Conservation (phyloP, 2,329 filamentous ascomycete species). For the Rutstroemia sp. region DNA sequence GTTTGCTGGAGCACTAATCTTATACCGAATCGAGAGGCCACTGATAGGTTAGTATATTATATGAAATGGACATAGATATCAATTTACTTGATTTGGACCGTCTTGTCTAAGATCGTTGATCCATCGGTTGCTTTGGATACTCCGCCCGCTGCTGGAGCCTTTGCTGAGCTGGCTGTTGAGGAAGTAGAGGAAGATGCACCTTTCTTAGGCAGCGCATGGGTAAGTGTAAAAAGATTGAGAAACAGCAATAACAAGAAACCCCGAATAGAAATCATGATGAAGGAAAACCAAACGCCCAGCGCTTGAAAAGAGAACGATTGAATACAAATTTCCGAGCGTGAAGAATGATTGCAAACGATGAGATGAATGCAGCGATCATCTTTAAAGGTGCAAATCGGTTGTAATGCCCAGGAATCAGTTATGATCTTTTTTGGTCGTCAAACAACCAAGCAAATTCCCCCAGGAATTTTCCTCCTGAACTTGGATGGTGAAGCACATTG, state of each 20-base stretch:
- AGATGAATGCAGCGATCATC: not conserved
- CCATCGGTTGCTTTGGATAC: constrained; percentile 40
- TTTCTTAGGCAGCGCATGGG: constrained; percentile 20
- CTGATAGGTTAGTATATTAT: constrained; percentile 26
- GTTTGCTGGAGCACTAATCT: constrained; percentile 45
- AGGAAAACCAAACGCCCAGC: constrained; percentile 3
- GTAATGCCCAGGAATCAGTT: not conserved
- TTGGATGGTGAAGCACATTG: constrained; percentile 1
- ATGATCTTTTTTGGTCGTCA: not conserved
- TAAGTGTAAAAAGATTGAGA: constrained; percentile 5
- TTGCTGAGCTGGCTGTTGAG: not conserved
- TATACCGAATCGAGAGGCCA: constrained; percentile 47
- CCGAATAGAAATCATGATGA: constrained; percentile 7
- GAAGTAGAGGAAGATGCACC: constrained; percentile 7
- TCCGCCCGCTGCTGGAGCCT: constrained; percentile 9
- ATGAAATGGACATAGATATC: not conserved
- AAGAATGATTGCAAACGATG: not conserved
- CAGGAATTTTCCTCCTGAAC: not conserved
- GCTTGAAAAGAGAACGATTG: not conserved
- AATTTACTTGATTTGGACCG: constrained; percentile 44
- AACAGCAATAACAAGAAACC: not conserved
- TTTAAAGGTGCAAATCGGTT: not conserved
- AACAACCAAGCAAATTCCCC: constrained; percentile 1
- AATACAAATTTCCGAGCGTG: not conserved
- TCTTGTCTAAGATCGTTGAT: constrained; percentile 47